Conservation (phyloP, 768 basidiomycete species). For the Holtermanniella nyarrowii region DNA sequence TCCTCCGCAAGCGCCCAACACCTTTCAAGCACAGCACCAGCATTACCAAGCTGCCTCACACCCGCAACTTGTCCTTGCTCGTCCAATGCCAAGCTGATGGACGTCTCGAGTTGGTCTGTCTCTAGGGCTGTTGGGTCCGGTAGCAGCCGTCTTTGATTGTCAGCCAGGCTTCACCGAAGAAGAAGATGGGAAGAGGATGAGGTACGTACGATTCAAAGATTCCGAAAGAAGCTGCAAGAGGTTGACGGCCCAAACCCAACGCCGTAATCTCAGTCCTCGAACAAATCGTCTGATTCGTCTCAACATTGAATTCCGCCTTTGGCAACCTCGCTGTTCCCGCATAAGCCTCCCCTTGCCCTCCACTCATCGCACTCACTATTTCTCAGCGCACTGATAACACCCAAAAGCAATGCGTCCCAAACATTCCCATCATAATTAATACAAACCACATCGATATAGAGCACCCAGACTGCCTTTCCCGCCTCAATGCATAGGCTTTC, state of each 20-base stretch:
- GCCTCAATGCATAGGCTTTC: conserved; percentile 67
- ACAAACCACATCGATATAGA: conserved; percentile 91
- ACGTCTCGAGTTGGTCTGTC: conserved; percentile 68
- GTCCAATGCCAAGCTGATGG: conserved; percentile 37
- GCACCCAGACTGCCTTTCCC: conserved; percentile 73
- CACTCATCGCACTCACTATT: conserved; percentile 53
- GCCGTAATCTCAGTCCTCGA: conserved; percentile 39
- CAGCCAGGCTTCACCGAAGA: not conserved
- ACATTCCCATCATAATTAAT: conserved; percentile 97
- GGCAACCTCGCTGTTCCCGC: conserved; percentile 55
- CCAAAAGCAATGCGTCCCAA: conserved; percentile 79
- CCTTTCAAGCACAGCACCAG: conserved; percentile 28
- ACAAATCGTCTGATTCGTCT: conserved; percentile 56
- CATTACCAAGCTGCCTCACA: conserved; percentile 33
- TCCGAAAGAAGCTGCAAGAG: conserved; percentile 57
- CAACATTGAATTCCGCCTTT: conserved; percentile 59
- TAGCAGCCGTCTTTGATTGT: conserved; percentile 51
- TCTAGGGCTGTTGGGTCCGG: conserved; percentile 76
- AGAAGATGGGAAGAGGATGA: not conserved
- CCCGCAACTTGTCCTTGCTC: conserved; percentile 18
- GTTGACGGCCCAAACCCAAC: conserved; percentile 24
- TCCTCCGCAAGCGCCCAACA: conserved; percentile 25
- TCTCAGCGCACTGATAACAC: conserved; percentile 73
- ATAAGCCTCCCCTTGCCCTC: not conserved
- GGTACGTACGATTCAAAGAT: conserved; percentile 64